Evolutionary conservation across 2,329 filamentous ascomycete genomes (phyloP), one percentile per base, ranked within the genome.

Genomic region (Chrysoporthe austroafricana): DNA sequence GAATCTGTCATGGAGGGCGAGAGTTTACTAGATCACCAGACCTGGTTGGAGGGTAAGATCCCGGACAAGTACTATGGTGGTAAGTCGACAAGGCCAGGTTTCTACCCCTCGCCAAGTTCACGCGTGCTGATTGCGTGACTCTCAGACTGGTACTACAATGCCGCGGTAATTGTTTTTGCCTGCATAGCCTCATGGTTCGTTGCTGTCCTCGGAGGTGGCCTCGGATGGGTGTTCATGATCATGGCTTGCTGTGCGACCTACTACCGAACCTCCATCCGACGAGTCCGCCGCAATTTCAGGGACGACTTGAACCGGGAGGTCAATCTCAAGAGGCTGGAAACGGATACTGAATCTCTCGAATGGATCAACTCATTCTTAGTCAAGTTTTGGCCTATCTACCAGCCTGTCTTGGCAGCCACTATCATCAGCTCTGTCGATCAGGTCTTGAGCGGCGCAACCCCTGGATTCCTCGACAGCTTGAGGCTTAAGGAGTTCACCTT

Each of bases 371-470:
- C 93, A 73, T 99, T 99, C 82, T 78, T 99, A 74, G 89, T 96
- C 81, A 99, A 99, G 78, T 99, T 99, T 82, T 99, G 96, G 96
- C 96, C 96, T 70, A 99, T 99, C 75, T 98, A 97, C 77, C 93
- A 96, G 66, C 96, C 96, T 1, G 93, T 98, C 11, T 87, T 99
- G 14, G 95, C 94, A 69, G 89, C 96, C 73, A 96, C 93, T 32
- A 91, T 99, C 74, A 92, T 98, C 79, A 93, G 90, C 77, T 94
- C 94, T 0, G 96, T 98, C 60, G 96, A 99, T 75, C 96, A 98
- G 82, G 94, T 99, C 62, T 84, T 99, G 66, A 97, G 94, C 76
- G 94, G 92, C 0, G 90, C 94, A 2, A 98, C 94, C 0, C 96
- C 96, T 0, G 88, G 91, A 0, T 98, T 99, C 75, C 84, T 99